Base-by-base conservation (phyloP, 805 yeast species). In the Spencermartinsiella europaea region DNA sequence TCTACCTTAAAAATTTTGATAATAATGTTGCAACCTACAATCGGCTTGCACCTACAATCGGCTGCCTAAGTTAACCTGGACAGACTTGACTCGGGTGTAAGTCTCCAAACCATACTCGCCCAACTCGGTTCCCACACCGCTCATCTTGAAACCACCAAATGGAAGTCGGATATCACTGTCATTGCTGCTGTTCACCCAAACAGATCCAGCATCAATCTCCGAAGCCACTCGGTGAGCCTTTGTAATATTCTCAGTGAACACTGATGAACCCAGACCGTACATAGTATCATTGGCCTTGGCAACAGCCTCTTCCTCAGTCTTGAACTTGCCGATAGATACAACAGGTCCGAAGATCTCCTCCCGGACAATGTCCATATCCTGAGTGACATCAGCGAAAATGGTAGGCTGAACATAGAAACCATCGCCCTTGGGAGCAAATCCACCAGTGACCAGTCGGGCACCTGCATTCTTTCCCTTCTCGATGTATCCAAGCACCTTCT, bases 261-360 rank as follows among this genome's bases (percentile, higher is more conserved):
- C 72, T 69, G 95, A 95, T 51, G 96, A 95, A 37, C 66, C 68
- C 2, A 65, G 58, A 53, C 97, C 98, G 67, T 84, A 90, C 45
- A 72, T 74, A 33, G 90, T 75, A 68, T 83, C 84, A 70, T 90
- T 91, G 44, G 96, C 95, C 63, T 74, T 67, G 48, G 66, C 69
- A 45, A 90, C 74, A 44, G 80, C 95, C 64, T 91, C 95, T 54
- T 87, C 96, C 54, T 81, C 81, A 54, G 86, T 80, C 60, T 74
- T 72, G 72, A 90, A 90, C 73, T 87, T 88, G 59, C 85, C 73
- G 49, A 87, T 78, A 19, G 89, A 80, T 50, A 86, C 91, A 48
- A 90, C 93, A 34, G 98, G 98, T 47, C 98, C 98, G 59, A 90
- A 89, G 65, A 89, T 86, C 75, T 89, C 97, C 66, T 89, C 96